Evolutionary conservation across 2,329 filamentous ascomycete genomes (phyloP).

Genomic region (Xylaria sp.): DNA sequence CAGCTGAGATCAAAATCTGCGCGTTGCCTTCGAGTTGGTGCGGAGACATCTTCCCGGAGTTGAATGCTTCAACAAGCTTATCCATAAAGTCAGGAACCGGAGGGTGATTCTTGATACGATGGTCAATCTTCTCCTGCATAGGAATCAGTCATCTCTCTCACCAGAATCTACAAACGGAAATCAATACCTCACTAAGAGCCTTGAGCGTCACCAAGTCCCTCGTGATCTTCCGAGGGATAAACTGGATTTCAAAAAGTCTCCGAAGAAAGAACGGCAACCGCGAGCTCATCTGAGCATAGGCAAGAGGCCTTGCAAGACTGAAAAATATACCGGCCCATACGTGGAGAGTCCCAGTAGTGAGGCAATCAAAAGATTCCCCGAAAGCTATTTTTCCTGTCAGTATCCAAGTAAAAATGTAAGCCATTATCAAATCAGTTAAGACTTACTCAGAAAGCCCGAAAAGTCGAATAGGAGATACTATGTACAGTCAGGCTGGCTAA

Average conservation of each 20-base stretch:
- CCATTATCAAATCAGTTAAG: background rate
- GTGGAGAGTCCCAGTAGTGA: constrained; percentile 17
- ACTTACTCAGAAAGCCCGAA: constrained; percentile 25
- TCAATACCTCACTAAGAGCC: constrained; percentile 12
- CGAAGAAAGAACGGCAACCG: constrained; percentile 18
- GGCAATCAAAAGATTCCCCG: constrained; percentile 27
- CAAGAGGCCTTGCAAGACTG: background rate
- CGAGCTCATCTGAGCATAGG: constrained; percentile 11
- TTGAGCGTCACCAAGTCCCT: background rate
- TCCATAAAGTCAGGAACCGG: constrained; percentile 39
- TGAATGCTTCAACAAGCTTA: constrained; percentile 37
- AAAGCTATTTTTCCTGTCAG: constrained; percentile 9
- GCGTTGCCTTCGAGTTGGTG: constrained; percentile 34
- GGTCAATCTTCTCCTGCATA: constrained; percentile 31
- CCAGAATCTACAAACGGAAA: background rate
- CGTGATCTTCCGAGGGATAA: constrained; percentile 4
- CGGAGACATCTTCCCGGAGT: constrained; percentile 32
- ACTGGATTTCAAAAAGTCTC: background rate
- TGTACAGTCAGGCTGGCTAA: background rate
- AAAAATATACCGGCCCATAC: constrained; percentile 23
- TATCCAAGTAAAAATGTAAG: background rate
- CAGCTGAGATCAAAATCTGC: constrained; percentile 39
- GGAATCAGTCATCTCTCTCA: background rate
- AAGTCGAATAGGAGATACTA: constrained; percentile 24
- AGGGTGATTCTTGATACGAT: constrained; percentile 31